Conservation (phyloP, 2,329 filamentous ascomycete genomes). For the Calycina marina region DNA sequence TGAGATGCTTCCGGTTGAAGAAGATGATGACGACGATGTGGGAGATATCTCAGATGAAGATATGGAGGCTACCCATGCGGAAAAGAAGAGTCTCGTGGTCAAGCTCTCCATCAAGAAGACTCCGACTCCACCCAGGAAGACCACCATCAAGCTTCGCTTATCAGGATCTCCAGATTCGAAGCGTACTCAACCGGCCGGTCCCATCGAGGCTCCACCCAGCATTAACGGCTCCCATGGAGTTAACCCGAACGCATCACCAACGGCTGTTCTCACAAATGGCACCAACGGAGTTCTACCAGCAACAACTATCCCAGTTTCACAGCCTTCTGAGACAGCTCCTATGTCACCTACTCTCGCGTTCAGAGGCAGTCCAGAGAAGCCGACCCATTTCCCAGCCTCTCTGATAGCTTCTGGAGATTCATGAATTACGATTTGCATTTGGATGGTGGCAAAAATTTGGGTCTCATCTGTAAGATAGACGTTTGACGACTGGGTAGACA, state of each 20-base stretch:
- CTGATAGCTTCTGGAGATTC: conserved; percentile 4
- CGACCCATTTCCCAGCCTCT: conserved; percentile 18
- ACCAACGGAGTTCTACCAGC: no score
- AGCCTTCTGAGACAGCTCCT: conserved; percentile 3
- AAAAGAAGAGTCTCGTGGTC: conserved; percentile 53
- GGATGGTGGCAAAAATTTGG: no score
- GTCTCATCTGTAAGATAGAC: no score
- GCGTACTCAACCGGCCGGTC: neutral
- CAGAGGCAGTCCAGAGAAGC: conserved; percentile 47
- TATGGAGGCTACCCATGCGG: conserved; percentile 30
- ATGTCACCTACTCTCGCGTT: conserved; percentile 30
- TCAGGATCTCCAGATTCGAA: conserved; percentile 6
- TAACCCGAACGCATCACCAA: conserved; percentile 2
- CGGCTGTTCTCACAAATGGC: no score
- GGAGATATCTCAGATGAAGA: conserved; percentile 31
- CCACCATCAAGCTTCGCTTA: conserved; percentile 13
- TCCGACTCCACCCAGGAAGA: conserved; percentile 20
- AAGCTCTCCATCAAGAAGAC: conserved; percentile 43
- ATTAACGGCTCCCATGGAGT: conserved; percentile 1
- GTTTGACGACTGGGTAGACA: no score
- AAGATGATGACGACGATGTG: conserved; percentile 36
- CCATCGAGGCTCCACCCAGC: neutral
- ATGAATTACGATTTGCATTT: neutral
- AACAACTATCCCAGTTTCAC: no score
- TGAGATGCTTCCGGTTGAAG: conserved; percentile 47